Evolutionary conservation across 1,284 basidiomycete species (phyloP), one percentile per base, ranked within the genome.

Genomic region (Cyathus pygmaeus): DNA sequence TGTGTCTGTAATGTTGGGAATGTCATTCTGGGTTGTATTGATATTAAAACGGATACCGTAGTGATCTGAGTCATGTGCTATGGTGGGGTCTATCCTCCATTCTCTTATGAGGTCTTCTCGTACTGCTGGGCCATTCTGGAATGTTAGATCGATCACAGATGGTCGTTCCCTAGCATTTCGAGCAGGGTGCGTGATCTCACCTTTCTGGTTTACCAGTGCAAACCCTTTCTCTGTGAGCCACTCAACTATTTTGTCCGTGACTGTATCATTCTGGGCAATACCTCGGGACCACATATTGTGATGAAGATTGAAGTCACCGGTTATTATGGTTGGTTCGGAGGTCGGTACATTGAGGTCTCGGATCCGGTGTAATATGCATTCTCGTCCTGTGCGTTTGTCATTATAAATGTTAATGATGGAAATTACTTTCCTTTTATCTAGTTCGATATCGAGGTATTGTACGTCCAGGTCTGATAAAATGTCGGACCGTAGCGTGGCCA

Each of bases 401-500:
- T 75, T 75, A 64, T 76, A 75, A 1, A 74, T 51, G 51, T 76
- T 74, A 52, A 73, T 63, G 17, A 71, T 66, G 15, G 66, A 69
- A 13, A 62, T 68, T 13, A 66, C 57, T 21, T 42, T 62, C 23
- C 65, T 65, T 23, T 44, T 57, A 21, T 27, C 41, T 58, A 68
- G 67, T 15, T 31, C 33, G 17, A 76, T 55, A 29, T 74, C 68
- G 1, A 76, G 63, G 13, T 74, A 55, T 51, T 75, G 72, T n/a
- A 74, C 59, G 60, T 76, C 71, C 4, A 59, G 60, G 56, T 75
- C 66, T 55, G 71, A 60, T 1, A 68, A 58, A 2, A 76, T 50
- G 59, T 76, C 69, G 9, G 71, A 59, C 4, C 69, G 55, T 10
- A 74, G 65, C 1, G 68, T 66, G 13, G 71, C 60, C 2, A 56